Percentiles rank a stretch among this genome's conserved stretches.
These are phyloP conservation scores for Raffaelea arxii DNA, from an alignment of 2,329 filamentous ascomycete genomes.

Conservation along the genomic window DNA sequence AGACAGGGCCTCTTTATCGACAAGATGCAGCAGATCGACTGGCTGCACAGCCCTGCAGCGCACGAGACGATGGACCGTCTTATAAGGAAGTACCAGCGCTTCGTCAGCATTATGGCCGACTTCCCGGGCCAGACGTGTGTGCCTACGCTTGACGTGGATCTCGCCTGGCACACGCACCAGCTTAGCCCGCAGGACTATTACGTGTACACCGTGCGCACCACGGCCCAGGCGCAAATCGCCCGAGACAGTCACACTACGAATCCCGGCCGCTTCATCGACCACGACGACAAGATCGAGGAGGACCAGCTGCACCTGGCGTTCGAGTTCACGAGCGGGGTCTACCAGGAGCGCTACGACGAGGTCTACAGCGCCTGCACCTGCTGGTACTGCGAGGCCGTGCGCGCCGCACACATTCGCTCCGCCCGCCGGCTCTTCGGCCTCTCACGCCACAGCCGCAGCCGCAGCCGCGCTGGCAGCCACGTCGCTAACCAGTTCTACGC, in stretches of 20 bases:
- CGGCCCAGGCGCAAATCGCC: slow-evolving; percentile 10
- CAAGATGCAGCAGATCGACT: slow-evolving; percentile 68
- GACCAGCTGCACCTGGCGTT: slow-evolving; percentile 53
- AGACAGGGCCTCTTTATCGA: slow-evolving; percentile 57
- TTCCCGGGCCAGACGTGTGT: slow-evolving; percentile 43
- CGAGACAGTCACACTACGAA: too few species aligned
- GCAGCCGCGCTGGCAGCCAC: too few species aligned
- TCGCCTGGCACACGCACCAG: slow-evolving; percentile 77
- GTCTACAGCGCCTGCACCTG: slow-evolving; percentile 71
- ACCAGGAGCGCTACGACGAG: slow-evolving; percentile 54
- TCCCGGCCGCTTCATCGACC: slow-evolving; percentile 54
- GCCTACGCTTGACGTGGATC: slow-evolving; percentile 64
- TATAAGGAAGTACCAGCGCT: slow-evolving; percentile 54
- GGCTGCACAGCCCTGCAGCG: slow-evolving; percentile 63
- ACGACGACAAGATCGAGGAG: slow-evolving; percentile 77
- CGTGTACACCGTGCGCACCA: slow-evolving; percentile 36
- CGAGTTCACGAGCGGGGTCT: slow-evolving; percentile 61
- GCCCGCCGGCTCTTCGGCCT: slow-evolving; percentile 35
- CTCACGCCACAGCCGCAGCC: slow-evolving; percentile 34
- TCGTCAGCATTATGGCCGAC: slow-evolving; percentile 47
- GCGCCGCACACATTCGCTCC: slow-evolving; percentile 42
- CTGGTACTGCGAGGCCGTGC: slow-evolving; percentile 72
- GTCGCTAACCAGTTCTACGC: slow-evolving; percentile 35
- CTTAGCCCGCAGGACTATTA: slow-evolving; percentile 57
- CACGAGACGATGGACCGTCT: slow-evolving; percentile 54